Base-by-base conservation (phyloP, 306 rosid genomes). In the Morella rubra region DNA sequence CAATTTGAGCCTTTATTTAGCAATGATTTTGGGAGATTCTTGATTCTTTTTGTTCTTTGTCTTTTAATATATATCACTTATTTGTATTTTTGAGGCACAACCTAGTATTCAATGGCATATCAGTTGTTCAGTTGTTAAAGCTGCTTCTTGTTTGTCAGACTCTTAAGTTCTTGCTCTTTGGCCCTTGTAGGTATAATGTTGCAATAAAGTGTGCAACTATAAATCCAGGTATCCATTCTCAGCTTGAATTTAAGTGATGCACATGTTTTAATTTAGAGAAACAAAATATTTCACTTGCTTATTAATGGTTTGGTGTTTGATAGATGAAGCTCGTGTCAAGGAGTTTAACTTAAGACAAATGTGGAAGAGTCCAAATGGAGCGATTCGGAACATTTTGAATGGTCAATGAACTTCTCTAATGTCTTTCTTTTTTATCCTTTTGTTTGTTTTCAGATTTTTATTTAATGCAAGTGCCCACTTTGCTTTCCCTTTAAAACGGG, bases 281-380 rank as follows among this genome's bases (percentile, higher is more conserved):
- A 24, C 27, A 24, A 24, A 24, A 24, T 24, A 24, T 24, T 24
- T 24, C 27, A 24, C 0, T 24, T 24, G 27, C 27, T 24, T 24
- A 24, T 24, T 24, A 24, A 24, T 24, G 44, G 67, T 77, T 64
- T 41, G 78, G 9, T 82, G 58, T 59, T 83, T 79, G 66, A 69
- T 96, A 95, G 99, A 95, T 82, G 97, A 92, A 72, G 97, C 83
- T 80, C 97, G 99, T 54, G 83, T 95, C 73, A 85, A 81, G 90
- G 99, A 95, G 84, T 95, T 95, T 80, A 81, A 22, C 81, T 85
- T 95, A 87, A 95, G 89, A 91, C 77, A 79, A 3, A 95, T 95
- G 99, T 95, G 99, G 99, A 95, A 68, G 90, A 95, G 99, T 88
- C 99, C 99, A 77, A 95, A 92, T 80, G 99, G 99, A n/a, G 67